These are phyloP conservation scores for Cryptococcus maquisensis DNA, from an alignment of 1,284 basidiomycete genomes.

Conservation along the genomic window DNA sequence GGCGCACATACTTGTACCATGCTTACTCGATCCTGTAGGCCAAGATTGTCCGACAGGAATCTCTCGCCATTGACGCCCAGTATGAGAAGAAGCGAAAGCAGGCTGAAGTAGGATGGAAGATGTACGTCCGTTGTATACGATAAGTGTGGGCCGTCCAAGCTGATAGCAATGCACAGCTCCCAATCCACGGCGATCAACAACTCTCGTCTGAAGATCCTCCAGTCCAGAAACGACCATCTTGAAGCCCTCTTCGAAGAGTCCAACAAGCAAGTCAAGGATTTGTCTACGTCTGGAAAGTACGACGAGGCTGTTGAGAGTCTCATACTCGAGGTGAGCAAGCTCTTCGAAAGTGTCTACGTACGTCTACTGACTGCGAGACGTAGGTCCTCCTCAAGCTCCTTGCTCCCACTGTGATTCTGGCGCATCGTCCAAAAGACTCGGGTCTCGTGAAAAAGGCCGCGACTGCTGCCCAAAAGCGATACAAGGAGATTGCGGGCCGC, in stretches of 20 bases:
- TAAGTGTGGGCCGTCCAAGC: background rate
- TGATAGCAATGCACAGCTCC: conserved; percentile 57
- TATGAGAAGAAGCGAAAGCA: conserved; percentile 93
- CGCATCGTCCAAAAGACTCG: conserved; percentile 42
- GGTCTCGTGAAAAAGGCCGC: conserved; percentile 37
- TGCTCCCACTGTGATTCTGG: conserved; percentile 58
- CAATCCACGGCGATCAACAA: conserved; percentile 96
- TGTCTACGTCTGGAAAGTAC: conserved; percentile 70
- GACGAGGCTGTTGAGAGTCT: conserved; percentile 71
- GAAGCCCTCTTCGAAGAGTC: conserved; percentile 81
- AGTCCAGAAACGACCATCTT: conserved; percentile 86
- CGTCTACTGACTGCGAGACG: background rate
- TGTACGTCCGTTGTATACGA: conserved; percentile 56
- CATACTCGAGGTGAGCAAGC: conserved; percentile 65
- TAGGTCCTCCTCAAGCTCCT: conserved; percentile 61
- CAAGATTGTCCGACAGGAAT: conserved; percentile 91
- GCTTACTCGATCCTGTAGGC: conserved; percentile 67
- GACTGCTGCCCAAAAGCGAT: conserved; percentile 30
- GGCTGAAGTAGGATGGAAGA: conserved; percentile 87
- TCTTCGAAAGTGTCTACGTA: background rate
- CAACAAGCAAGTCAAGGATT: conserved; percentile 60
- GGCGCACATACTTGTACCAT: background rate
- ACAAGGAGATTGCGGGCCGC: conserved; percentile 60
- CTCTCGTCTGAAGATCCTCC: conserved; percentile 84
- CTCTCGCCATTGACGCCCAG: conserved; percentile 81